Evolutionary conservation across 108 stramenopile species (phyloP), one percentile per base, ranked within the genome.

Genomic region (Stephanodiscus triporus): DNA sequence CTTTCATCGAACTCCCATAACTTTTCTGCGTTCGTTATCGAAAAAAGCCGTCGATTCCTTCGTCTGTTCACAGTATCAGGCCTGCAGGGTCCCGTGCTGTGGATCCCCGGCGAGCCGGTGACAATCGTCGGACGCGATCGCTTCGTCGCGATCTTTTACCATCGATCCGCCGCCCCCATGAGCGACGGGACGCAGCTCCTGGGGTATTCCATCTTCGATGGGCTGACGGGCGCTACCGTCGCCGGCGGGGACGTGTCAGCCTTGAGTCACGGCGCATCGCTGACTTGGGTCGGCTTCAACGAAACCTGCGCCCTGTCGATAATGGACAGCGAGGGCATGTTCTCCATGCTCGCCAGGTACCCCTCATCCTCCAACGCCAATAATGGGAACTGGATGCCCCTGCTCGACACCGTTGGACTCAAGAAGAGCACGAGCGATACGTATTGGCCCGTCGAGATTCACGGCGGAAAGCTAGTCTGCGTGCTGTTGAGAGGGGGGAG

Each of bases 251-350:
- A 90, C 3, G 68, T 88, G 20, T 89, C 89, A 0, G 88, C 86
- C 30, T 70, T 92, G 19, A 84, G 87, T 43, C 63, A 81, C 10
- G 84, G 89, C 17, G 82, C 88, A 0, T 73, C 82, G 9, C 61
- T 95, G 49, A 64, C 80, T n/a, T 95, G 94, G 91, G 82, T 78
- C 14, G 94, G 94, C 10, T 95, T 95, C 57, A 91, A 78, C 60
- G 88, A 87, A 61, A 88, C 87, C 9, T 77, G 69, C 37, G 84
- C 90, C 10, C 78, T 93, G 5, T 69, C 84, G 70, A 86, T 87
- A 0, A 89, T 91, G 88, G 94, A 92, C 43, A 76, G 73, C 2
- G 89, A 90, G 34, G 94, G 94, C 42, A 90, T 91, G 88, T 43
- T 91, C 32, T 90, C 89, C 27, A 91, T 94, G 93, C 84, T 91